phyloP scores from a whole-genome alignment of 148 eudicot species.

The Rhododendron simsii region DNA sequence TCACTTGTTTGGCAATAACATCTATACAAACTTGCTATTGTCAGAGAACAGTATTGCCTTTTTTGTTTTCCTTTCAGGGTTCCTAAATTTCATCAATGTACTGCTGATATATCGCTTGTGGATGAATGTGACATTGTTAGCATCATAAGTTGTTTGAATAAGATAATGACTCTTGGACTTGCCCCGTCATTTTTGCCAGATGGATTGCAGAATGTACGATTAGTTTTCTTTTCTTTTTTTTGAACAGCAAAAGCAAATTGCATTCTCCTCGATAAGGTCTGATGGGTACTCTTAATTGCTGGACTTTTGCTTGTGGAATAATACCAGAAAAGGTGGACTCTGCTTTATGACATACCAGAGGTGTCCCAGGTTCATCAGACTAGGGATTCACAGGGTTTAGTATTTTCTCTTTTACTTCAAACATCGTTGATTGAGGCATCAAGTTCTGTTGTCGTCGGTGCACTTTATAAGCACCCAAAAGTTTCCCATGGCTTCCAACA shows the following conservation, averaged over 20 bases:
- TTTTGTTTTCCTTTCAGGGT: not conserved
- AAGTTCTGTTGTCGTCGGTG: not conserved
- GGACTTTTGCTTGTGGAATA: not conserved
- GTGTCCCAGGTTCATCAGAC: not conserved
- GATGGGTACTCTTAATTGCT: not conserved
- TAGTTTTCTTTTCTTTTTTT: not conserved
- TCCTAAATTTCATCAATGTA: not conserved
- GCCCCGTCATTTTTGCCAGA: not conserved
- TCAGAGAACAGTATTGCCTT: not conserved
- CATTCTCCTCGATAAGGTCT: not conserved
- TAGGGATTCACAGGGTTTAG: not conserved
- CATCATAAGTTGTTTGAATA: not conserved
- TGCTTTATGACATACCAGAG: not conserved
- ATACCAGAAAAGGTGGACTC: not conserved
- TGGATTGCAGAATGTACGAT: not conserved
- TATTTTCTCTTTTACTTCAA: not conserved
- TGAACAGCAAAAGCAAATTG: not conserved
- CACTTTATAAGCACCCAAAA: not conserved
- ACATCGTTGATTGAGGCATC: not conserved
- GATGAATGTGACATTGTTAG: not conserved
- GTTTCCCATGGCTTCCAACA: not conserved
- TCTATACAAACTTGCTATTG: constrained; percentile 3
- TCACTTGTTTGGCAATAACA: not conserved
- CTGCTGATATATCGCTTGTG: not conserved
- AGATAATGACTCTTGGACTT: not conserved